Percentiles rank a stretch among this genome's conserved stretches.
These are phyloP conservation scores for Citrus trifoliata DNA, from an alignment of 345 rosid species.

Conservation along the genomic window DNA sequence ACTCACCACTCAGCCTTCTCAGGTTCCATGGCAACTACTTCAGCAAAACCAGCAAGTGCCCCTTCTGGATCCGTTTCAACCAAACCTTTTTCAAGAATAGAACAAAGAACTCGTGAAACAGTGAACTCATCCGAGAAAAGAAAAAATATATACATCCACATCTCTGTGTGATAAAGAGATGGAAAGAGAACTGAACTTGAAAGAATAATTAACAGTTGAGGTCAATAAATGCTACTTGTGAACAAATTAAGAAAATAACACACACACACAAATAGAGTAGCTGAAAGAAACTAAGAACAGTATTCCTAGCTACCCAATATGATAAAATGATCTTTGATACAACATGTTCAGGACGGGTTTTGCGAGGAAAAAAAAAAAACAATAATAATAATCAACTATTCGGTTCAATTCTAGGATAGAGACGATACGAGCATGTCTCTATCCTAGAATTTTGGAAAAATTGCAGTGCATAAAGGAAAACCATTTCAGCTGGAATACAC, in stretches of 20 bases:
- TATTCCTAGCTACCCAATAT: neutral
- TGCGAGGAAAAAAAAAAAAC: no score
- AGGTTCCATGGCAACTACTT: conserved; percentile 94
- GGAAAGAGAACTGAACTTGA: neutral
- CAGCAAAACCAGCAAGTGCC: conserved; percentile 93
- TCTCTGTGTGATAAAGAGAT: no score
- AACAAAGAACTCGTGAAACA: neutral
- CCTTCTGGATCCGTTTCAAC: conserved; percentile 92
- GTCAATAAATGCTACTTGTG: neutral
- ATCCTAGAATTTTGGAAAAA: neutral
- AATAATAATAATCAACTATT: neutral
- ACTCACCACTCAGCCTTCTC: conserved; percentile 97
- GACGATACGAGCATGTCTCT: neutral
- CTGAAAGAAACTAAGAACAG: neutral
- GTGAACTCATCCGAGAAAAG: neutral
- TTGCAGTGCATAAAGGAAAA: neutral
- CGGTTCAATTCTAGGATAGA: neutral
- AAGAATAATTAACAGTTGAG: neutral
- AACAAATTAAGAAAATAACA: neutral
- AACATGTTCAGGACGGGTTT: neutral
- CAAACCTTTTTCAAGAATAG: conserved; percentile 46
- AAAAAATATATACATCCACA: neutral
- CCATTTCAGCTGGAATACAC: neutral
- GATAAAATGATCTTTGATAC: neutral
- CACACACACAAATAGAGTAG: neutral